Base-by-base conservation (phyloP, 2,329 filamentous ascomycete species). In the Blastomyces gilchristii region DNA sequence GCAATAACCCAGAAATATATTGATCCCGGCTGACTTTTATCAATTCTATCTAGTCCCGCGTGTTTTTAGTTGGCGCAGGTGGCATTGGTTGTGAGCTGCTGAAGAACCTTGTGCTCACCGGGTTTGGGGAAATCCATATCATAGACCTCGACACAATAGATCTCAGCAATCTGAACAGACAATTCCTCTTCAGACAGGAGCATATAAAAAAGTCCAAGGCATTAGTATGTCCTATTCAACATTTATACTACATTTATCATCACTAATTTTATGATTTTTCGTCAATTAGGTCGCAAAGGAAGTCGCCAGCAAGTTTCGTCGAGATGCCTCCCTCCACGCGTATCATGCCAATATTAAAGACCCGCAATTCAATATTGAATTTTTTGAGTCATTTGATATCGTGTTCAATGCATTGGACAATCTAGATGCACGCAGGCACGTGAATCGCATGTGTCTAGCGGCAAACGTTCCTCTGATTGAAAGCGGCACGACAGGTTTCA, bases 331-430 rank as follows among this genome's bases (percentile, higher is more conserved):
- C 73, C 88, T 99, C 68, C 84, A 91, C 69, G 91, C 94, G 39
- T 86, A 97, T 71, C 91, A 96, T 78, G 90, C 89, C 66, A 96
- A 97, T 72, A 97, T 99, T 78, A 97, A 96, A 76, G 92, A 97
- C 67, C 71, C 82, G 7, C 82, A 88, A 66, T 99, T 97, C 78
- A 89, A 88, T 69, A 84, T 96, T 62, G 84, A 87, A 59, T 99
- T 93, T 90, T 99, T 97, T 73, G 82, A 85, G 68, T 77, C 80
- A 8, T 99, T 97, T 74, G 82, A 82, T 58, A 79, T 97, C 34
- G 92, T 97, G 9, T 97, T 99, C 81, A 99, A 99, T 76, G 94
- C 94, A 60, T 82, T 99, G 49, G 94, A 99, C 76, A 99, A 99
- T 69, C 81, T 99, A 37, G 92, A 97, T 63, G 94, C 94, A 28